These are phyloP conservation scores for Colletotrichum spaethianum DNA, from an alignment of 2,329 filamentous ascomycete species.

Conservation along the genomic window DNA sequence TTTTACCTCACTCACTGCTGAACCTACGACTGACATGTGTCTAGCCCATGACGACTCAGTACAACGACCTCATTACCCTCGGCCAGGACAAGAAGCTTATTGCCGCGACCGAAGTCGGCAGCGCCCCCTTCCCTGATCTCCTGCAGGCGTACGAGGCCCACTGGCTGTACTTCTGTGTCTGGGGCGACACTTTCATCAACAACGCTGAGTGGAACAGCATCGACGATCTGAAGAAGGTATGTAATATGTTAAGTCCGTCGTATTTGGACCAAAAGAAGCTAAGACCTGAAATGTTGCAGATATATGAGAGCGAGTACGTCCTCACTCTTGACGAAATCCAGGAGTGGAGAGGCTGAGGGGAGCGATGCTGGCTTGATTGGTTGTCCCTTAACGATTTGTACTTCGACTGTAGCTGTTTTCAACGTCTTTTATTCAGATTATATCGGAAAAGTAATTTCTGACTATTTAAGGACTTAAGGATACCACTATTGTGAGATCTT, in stretches of 20 bases:
- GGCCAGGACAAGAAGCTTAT: slow-evolving; percentile 63
- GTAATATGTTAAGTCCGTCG: accelerated
- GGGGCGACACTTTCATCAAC: slow-evolving; percentile 60
- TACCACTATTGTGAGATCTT: too few species aligned
- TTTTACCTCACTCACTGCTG: too few species aligned
- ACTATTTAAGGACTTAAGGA: too few species aligned
- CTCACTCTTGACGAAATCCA: slow-evolving; percentile 54
- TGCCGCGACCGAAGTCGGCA: slow-evolving; percentile 62
- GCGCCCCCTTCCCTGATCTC: slow-evolving; percentile 58
- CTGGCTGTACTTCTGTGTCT: slow-evolving; percentile 64
- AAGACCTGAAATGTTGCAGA: slow-evolving; percentile 39
- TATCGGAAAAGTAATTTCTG: too few species aligned
- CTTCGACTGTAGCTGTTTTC: too few species aligned
- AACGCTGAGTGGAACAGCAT: slow-evolving; percentile 57
- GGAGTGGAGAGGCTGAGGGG: slow-evolving; percentile 46
- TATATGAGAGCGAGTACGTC: slow-evolving; percentile 51
- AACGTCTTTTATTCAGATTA: background rate
- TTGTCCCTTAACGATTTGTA: background rate
- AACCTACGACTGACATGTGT: background rate
- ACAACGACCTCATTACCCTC: slow-evolving; percentile 58
- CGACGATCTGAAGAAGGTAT: slow-evolving; percentile 55
- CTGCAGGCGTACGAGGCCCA: slow-evolving; percentile 61
- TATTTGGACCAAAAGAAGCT: background rate
- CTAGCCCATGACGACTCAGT: slow-evolving; percentile 58
- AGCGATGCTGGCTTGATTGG: too few species aligned